Evolutionary conservation across 1,284 basidiomycete species (phyloP).

Genomic region (Puccinia novopanici): DNA sequence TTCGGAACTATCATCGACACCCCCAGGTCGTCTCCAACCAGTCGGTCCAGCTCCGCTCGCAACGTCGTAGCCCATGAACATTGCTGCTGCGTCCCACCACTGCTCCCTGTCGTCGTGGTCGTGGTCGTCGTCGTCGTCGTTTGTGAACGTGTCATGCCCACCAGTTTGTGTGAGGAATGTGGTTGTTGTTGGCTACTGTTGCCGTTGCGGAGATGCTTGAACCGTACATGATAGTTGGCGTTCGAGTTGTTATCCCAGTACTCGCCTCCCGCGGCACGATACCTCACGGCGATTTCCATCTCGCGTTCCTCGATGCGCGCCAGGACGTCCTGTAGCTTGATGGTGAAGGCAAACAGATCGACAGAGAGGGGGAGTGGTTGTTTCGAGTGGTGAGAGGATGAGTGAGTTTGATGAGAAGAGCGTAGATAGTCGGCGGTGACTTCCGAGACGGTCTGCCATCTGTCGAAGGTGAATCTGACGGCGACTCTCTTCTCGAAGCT

Average conservation of each 20-base stretch:
- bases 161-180: too few relatives aligned
- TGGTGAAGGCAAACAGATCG: constrained; percentile 63
- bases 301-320: constrained; percentile 68
- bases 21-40: constrained; percentile 60
- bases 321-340: constrained; percentile 75
- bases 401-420: constrained; percentile 58
- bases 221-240: constrained; percentile 62
- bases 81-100: not conserved
- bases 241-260: constrained; percentile 63
- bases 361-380: constrained; percentile 54
- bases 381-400: not conserved
- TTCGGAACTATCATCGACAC: not conserved
- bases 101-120: too few relatives aligned
- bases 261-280: constrained; percentile 61
- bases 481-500: constrained; percentile 65
- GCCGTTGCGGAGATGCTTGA: constrained; percentile 55
- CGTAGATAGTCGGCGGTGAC: constrained; percentile 61
- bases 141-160: not conserved
- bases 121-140: not conserved
- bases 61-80: constrained; percentile 59
- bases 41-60: constrained; percentile 62
- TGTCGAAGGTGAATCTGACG: constrained; percentile 64
- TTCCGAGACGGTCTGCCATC: constrained; percentile 65
- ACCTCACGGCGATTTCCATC: constrained; percentile 70
- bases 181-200: not conserved